Evolutionary conservation across 306 rosid genomes (phyloP), one percentile per base, ranked within the genome.

Genomic region (Vachellia collinsii): DNA sequence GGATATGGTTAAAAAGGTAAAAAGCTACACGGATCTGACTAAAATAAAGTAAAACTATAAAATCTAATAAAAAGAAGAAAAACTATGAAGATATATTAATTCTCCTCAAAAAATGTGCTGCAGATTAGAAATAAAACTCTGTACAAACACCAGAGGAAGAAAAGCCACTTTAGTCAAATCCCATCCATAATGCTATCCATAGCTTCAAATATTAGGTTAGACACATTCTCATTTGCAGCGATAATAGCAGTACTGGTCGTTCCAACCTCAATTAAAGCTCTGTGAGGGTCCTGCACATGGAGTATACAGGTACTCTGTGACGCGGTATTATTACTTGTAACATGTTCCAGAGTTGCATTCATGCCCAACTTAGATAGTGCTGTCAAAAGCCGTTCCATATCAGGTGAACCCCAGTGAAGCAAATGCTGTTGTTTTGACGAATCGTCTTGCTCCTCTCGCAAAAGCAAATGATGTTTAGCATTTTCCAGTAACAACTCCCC

Each of bases 301-400:
- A 92, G 25, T 3, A 42, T 6, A 66, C 72, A 72, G 48, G 65
- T 56, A 56, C 58, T 77, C 72, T 83, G 80, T 3, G 88, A 74
- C 67, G 87, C 90, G 3, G 47, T 43, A 76, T 77, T 29, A 2
- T 29, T 84, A 48, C 54, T 74, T 12, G 7, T 19, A 39, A 51
- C 83, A 46, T 51, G 84, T 77, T 78, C 79, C 14, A 88, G 22
- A 17, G 89, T 77, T 71, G 86, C 93, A 58, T 81, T 81, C 19
- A 94, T 90, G 67, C 92, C 95, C 88, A 84, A 76, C 37, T 82
- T 84, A 71, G 91, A 88, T 66, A 92, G 82, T 25, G 81, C 87
- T n/a, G 81, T 77, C 62, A 91, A 70, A 75, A 94, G 90, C 66
- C 76, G 89, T 75, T 85, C 86, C 37, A 77, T 16, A 81, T 89